Conservation (phyloP, 805 yeast species). For the Starmerella apis region DNA sequence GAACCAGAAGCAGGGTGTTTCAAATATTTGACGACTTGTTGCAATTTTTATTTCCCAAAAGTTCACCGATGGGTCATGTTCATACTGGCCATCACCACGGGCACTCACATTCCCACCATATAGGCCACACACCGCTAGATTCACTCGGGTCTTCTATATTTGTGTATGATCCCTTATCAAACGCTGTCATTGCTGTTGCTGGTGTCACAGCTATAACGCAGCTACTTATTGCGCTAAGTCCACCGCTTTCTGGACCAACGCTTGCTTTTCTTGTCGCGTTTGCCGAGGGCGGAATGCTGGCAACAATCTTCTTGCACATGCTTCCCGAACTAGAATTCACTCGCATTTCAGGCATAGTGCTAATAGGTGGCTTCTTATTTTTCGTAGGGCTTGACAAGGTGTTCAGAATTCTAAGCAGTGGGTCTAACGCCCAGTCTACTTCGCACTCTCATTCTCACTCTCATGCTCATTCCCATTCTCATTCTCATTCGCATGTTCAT, state of each 20-base stretch:
- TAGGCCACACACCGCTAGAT: not conserved
- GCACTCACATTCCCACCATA: not conserved
- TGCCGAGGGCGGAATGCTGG: slow-evolving; percentile 67
- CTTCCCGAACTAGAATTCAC: slow-evolving; percentile 48
- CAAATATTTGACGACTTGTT: no score
- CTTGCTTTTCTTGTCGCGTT: slow-evolving; percentile 52
- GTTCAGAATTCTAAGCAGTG: slow-evolving; percentile 39
- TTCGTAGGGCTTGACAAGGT: slow-evolving; percentile 56
- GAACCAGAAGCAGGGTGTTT: no score
- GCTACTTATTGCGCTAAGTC: slow-evolving; percentile 15
- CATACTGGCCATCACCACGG: not conserved
- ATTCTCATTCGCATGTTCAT: not conserved
- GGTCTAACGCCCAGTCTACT: slow-evolving; percentile 26
- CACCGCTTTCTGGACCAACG: slow-evolving; percentile 39
- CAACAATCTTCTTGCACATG: slow-evolving; percentile 63
- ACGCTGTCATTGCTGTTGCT: slow-evolving; percentile 18
- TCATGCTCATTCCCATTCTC: slow-evolving; percentile 12
- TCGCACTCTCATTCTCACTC: slow-evolving; percentile 35
- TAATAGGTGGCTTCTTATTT: slow-evolving; percentile 48
- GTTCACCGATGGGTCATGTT: not conserved
- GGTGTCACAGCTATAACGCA: slow-evolving; percentile 18
- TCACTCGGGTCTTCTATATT: slow-evolving; percentile 10
- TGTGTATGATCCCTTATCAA: slow-evolving; percentile 13
- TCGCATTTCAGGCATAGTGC: slow-evolving; percentile 42
- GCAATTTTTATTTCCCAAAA: no score